Conservation (phyloP, 768 basidiomycete genomes). For the Termitomyces sp. region DNA sequence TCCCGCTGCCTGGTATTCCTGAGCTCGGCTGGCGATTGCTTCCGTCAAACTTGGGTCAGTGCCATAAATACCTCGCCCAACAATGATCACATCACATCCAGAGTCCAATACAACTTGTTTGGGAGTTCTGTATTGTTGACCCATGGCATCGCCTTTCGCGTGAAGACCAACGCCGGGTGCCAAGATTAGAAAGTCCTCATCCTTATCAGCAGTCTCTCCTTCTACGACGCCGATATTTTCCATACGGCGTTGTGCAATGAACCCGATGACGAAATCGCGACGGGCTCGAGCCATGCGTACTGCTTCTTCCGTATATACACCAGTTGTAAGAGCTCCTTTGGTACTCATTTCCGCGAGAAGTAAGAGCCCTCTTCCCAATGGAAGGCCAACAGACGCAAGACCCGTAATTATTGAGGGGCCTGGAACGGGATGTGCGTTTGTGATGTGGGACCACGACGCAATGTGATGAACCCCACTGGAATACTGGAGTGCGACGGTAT, state of each 20-base stretch:
- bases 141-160: slow-evolving; percentile 76
- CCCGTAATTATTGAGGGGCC: slow-evolving; percentile 96
- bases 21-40: slow-evolving; percentile 61
- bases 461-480: slow-evolving; percentile 91
- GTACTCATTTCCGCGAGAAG: slow-evolving; percentile 97
- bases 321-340: slow-evolving; percentile 78
- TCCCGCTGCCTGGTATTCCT: slow-evolving; percentile 79
- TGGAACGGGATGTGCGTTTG: slow-evolving; percentile 94
- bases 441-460: slow-evolving; percentile 93
- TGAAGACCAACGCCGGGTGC: slow-evolving; percentile 93
- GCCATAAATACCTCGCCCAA: slow-evolving; percentile 93
- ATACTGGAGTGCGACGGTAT: slow-evolving; percentile 95
- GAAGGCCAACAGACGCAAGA: slow-evolving; percentile 80
- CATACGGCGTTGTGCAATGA: slow-evolving; percentile 88
- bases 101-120: slow-evolving; percentile 72
- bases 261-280: slow-evolving; percentile 90
- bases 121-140: slow-evolving; percentile 94
- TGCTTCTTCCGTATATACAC: slow-evolving; percentile 78
- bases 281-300: slow-evolving; percentile 84
- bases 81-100: slow-evolving; percentile 96
- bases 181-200: slow-evolving; percentile 81
- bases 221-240: slow-evolving; percentile 53
- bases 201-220: slow-evolving; percentile 33
- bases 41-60: slow-evolving; percentile 41
- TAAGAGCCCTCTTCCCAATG: slow-evolving; percentile 81